These are phyloP conservation scores for Sclerotinia trifoliorum DNA, from an alignment of 2,329 filamentous ascomycete species.

Conservation along the genomic window DNA sequence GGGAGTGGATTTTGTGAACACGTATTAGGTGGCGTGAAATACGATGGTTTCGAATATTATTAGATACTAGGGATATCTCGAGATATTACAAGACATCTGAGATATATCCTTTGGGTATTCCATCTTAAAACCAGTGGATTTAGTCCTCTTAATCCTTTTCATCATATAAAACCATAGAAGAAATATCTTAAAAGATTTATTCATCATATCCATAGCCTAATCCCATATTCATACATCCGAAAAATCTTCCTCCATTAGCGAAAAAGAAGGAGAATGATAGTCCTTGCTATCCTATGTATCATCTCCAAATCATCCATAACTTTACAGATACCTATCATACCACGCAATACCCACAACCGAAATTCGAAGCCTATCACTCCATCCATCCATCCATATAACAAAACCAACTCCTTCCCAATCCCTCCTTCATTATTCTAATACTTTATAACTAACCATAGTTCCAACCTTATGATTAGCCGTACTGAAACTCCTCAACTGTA, in stretches of 20 bases:
- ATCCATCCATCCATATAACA: not conserved
- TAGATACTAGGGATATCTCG: not conserved
- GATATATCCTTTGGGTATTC: not conserved
- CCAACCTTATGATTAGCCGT: conserved; percentile 93
- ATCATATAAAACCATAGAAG: not conserved
- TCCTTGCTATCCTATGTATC: conserved; percentile 18
- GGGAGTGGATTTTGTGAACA: not conserved
- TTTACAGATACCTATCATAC: conserved; percentile 9
- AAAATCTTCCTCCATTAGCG: not conserved
- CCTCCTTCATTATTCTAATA: conserved; percentile 42
- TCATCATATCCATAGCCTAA: not conserved
- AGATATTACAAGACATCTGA: not conserved
- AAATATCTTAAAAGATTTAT: not conserved
- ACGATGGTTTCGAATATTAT: not conserved
- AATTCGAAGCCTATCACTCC: conserved; percentile 1
- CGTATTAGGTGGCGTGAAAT: not conserved
- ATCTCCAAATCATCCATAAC: conserved; percentile 14
- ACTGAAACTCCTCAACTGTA: conserved; percentile 93
- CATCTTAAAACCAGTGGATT: not conserved
- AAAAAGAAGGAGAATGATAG: conserved; percentile 4
- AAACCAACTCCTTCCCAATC: conserved; percentile 3
- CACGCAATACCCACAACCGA: not conserved
- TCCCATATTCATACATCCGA: not conserved
- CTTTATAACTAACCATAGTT: conserved; percentile 88
- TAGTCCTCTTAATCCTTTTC: not conserved